Base-by-base conservation (phyloP, 208 protist genomes). In the Wallacemonas sp. region DNA sequence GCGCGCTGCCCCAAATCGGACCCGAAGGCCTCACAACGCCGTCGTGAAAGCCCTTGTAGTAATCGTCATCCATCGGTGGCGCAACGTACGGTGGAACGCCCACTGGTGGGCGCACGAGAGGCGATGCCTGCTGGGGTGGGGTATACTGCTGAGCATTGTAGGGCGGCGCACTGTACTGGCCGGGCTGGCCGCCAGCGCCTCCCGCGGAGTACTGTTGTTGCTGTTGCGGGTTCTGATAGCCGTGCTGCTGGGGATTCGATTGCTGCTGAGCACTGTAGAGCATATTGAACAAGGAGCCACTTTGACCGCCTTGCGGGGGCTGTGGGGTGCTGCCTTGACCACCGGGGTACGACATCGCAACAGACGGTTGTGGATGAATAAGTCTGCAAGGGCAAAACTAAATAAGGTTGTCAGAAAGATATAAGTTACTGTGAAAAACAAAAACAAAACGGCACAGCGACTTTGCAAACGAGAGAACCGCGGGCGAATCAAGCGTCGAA, bases 11-110 rank as follows among this genome's bases (percentile, higher is more conserved):
- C 71, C 82, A 81, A 24, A 90, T 68, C 19, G 82, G 79, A 0
- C 81, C 81, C 1, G 78, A 84, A 0, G 84, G 81, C 24, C 81
- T 83, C 68, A 94, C 75, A 15, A 95, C 84, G 49, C 88, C 88
- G 30, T 96, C 91, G 65, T 96, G 86, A 72, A 96, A 96, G 19
- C 91, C 91, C 47, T 93, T 91, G 75, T 88, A 93, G 61, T 95
- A 96, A 60, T 96, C 86, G 33, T 85, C 83, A 60, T 95, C 83
- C 59, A 82, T 60, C 33, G 60, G 58, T 14, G 69, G 64, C 21
- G 60, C 67, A 44, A 63, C 45, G 41, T 72, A 80, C 41, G 17
- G 68, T n/a, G n/a, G n/a, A n/a, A n/a, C n/a, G n/a, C n/a, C n/a
- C n/a, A n/a, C n/a, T n/a, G n/a, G n/a, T n/a, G n/a, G n/a, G n/a